Evolutionary conservation across 768 basidiomycete genomes (phyloP), one percentile per base, ranked within the genome.

Genomic region (Exsudoporus frostii): DNA sequence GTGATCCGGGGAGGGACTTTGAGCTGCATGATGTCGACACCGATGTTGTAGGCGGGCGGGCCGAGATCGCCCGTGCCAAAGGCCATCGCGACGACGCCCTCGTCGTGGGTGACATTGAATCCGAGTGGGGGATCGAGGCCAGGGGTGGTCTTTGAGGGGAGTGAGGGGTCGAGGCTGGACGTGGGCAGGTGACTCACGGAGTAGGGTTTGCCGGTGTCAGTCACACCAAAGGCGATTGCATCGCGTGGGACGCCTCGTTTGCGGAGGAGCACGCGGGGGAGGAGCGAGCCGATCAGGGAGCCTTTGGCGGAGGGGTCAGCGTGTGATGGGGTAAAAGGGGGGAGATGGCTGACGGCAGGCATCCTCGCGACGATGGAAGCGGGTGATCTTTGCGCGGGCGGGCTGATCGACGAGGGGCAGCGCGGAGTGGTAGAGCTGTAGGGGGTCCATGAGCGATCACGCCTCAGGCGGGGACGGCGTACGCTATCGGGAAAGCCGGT

Each of bases 61-160:
- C 80, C 79, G 55, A 80, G 80, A 45, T 70, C 61, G 39, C 75
- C 76, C 9, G 63, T 67, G 24, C 70, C 73, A 57, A 73, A 78
- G 4, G 79, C 86, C 79, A 94, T 82, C 14, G 80, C 87, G 50
- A 93, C 74, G 24, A 88, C 63, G 3, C 77, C 79, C 61, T 84
- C 86, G 66, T 94, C 92, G 65, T 94, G 91, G 20, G 90, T 82
- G 48, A 93, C 75, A 65, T 93, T 94, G 74, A 81, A 93, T 0
- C 79, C 88, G 39, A 93, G 75, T 2, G 82, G 78, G n/a, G 79
- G 79, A 53, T 76, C 62, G 54, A 79, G 47, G 14, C 62, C 68
- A 24, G 76, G 72, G 7, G 76, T 72, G 4, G 72, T 74, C 84
- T 85, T 62, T 11, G 32, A 13, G 54, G 47, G 36, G n/a, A 32